A percentile compares a stretch with the other conserved stretches of the same genome.
These are phyloP conservation scores for Pisolithus sp. DNA, from an alignment of 768 basidiomycete species.

Conservation along the genomic window DNA sequence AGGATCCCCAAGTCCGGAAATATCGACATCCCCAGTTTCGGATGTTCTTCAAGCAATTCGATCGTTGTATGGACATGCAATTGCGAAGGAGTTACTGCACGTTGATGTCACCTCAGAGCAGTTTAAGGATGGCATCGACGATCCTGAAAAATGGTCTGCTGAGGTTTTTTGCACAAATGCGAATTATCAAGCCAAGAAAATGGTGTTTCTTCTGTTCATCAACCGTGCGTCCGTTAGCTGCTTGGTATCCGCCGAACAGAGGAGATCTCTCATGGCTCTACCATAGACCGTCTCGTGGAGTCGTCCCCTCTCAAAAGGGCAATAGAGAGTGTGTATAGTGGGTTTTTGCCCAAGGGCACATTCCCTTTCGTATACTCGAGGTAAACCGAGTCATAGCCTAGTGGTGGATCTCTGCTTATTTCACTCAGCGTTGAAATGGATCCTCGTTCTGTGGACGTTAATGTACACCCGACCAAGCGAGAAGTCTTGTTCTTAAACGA, in stretches of 20 bases:
- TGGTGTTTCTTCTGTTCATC: slow-evolving; percentile 83
- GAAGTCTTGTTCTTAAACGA: slow-evolving; percentile 95
- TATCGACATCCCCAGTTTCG: slow-evolving; percentile 71
- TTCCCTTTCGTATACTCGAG: slow-evolving; percentile 92
- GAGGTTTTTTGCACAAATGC: slow-evolving; percentile 77
- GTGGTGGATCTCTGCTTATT: background rate
- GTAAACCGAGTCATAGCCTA: slow-evolving; percentile 33
- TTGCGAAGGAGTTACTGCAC: slow-evolving; percentile 70
- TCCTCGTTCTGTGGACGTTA: slow-evolving; percentile 88
- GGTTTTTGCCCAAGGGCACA: slow-evolving; percentile 82
- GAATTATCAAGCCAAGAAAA: slow-evolving; percentile 87
- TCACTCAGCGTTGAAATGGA: slow-evolving; percentile 66
- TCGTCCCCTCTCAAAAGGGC: slow-evolving; percentile 82
- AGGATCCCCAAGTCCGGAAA: slow-evolving; percentile 67
- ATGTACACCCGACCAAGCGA: slow-evolving; percentile 96
- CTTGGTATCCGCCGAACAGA: background rate
- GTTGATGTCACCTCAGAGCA: slow-evolving; percentile 31
- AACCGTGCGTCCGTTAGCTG: slow-evolving; percentile 58
- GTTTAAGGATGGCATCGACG: slow-evolving; percentile 26
- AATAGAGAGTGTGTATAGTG: slow-evolving; percentile 78
- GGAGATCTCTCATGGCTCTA: background rate
- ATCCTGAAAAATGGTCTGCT: slow-evolving; percentile 57
- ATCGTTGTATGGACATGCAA: slow-evolving; percentile 70
- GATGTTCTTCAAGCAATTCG: slow-evolving; percentile 66
- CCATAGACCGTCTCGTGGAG: slow-evolving; percentile 84